phyloP scores from a whole-genome alignment of 257 asterid genomes.

The Solanum verrucosum region DNA sequence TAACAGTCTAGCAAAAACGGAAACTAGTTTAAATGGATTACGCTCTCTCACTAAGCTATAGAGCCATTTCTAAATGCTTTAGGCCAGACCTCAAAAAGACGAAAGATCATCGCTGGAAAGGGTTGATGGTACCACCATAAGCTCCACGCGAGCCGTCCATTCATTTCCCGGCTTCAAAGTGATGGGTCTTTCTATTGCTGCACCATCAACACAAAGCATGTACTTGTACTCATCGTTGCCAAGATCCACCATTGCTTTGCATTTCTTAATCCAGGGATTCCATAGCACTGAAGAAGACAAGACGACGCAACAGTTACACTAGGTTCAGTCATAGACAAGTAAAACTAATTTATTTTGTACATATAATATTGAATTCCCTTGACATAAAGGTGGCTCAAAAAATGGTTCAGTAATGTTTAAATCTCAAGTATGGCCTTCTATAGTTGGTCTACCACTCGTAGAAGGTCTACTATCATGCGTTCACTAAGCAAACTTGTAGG shows the following conservation, averaged over 20 bases:
- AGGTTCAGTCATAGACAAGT: not conserved
- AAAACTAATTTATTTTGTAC: not conserved
- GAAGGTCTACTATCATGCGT: not conserved
- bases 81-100: not conserved
- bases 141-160: not conserved
- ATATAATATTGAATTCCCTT: not conserved
- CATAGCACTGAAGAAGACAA: not conserved
- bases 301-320: not conserved
- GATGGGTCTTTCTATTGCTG: slow-evolving; percentile 1
- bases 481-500: not conserved
- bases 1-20: not conserved
- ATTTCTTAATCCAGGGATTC: slow-evolving; percentile 4
- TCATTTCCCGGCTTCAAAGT: slow-evolving; percentile 1
- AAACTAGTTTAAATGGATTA: not conserved
- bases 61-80: not conserved
- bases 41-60: not conserved
- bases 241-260: not conserved
- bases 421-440: not conserved
- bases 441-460: not conserved
- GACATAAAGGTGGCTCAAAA: not conserved
- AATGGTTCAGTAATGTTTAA: not conserved
- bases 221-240: not conserved
- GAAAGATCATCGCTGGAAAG: not conserved
- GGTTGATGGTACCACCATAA: not conserved
- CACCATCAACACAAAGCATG: slow-evolving; percentile 7